A percentile compares a stretch with the other conserved stretches of the same genome.
Conservation (phyloP, 202 grass and related monocot species). For the Schoenoplectus tabernaemontani region DNA sequence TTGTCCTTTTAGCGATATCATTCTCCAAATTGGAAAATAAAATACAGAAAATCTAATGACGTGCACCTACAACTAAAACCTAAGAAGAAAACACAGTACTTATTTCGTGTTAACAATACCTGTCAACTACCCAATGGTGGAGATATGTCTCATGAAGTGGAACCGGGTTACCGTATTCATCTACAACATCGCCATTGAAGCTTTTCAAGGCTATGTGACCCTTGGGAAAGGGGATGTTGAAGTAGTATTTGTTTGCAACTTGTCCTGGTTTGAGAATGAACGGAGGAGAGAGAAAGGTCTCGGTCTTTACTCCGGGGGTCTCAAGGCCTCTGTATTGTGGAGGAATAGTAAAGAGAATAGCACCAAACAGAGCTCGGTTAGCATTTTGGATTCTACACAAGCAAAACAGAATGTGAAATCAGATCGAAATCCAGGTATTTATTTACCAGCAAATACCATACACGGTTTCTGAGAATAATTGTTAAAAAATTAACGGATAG, state of each 20-base stretch:
- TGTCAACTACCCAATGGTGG: conserved; percentile 60
- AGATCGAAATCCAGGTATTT: not conserved
- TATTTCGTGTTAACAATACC: conserved; percentile 10
- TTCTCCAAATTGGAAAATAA: not conserved
- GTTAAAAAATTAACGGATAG: too few species aligned
- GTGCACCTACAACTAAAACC: not conserved
- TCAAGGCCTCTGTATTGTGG: not conserved
- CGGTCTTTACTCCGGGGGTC: conserved; percentile 24
- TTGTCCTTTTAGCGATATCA: not conserved
- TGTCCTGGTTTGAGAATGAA: conserved; percentile 47
- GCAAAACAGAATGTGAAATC: not conserved
- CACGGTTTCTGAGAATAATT: too few species aligned
- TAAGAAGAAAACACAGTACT: not conserved
- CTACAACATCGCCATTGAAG: conserved; percentile 60
- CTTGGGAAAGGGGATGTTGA: conserved; percentile 39
- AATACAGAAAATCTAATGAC: not conserved
- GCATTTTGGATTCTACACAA: conserved; percentile 10
- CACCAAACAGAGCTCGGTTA: not conserved
- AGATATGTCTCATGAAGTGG: conserved; percentile 85
- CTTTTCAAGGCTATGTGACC: conserved; percentile 82
- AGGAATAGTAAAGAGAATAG: conserved; percentile 2
- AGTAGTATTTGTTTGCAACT: conserved; percentile 60
- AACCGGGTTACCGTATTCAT: conserved; percentile 39
- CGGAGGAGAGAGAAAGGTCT: conserved; percentile 55
- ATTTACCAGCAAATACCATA: not conserved